Evolutionary conservation across 192 early-diverging fungal species (phyloP).

Genomic region (Coemansia sp.): DNA sequence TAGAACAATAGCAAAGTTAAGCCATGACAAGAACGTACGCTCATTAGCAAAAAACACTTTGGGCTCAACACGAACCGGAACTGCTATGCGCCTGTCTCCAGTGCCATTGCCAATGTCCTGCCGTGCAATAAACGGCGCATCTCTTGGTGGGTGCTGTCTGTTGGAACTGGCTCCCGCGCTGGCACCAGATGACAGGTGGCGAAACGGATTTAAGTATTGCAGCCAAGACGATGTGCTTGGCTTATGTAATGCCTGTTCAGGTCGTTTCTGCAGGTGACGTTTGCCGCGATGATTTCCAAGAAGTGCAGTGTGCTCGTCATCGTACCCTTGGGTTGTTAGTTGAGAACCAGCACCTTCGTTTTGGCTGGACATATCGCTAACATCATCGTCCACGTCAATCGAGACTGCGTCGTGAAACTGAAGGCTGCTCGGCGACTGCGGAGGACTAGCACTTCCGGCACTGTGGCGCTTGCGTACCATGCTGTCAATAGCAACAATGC

Average conservation of each 20-base stretch:
- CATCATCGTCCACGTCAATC: conserved; percentile 35
- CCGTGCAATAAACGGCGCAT: conserved; percentile 19
- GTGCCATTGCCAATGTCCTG: conserved; percentile 16
- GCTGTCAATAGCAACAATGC: conserved; percentile 35
- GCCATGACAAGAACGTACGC: conserved; percentile 87
- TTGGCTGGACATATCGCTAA: conserved; percentile 37
- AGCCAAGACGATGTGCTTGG: conserved; percentile 25
- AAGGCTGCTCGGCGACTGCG: conserved; percentile 26
- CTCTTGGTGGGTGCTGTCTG: conserved; percentile 6
- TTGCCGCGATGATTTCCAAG: conserved; percentile 9
- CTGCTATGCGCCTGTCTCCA: conserved; percentile 58
- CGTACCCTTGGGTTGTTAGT: conserved; percentile 19
- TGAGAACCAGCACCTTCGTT: conserved; percentile 27
- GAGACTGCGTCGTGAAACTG: conserved; percentile 31
- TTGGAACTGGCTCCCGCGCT: neutral
- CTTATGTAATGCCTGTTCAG: neutral
- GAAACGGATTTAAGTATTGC: conserved; percentile 34
- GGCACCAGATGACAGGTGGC: neutral
- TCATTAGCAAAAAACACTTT: conserved; percentile 97
- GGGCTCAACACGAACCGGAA: conserved; percentile 77
- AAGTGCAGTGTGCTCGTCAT: conserved; percentile 28
- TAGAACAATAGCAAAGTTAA: conserved; percentile 77
- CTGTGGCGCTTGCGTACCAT: conserved; percentile 23
- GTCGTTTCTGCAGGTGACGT: neutral
- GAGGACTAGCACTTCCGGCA: conserved; percentile 9